Evolutionary conservation across 2,329 filamentous ascomycete genomes (phyloP).

Genomic region (Herpotrichia juniperi): DNA sequence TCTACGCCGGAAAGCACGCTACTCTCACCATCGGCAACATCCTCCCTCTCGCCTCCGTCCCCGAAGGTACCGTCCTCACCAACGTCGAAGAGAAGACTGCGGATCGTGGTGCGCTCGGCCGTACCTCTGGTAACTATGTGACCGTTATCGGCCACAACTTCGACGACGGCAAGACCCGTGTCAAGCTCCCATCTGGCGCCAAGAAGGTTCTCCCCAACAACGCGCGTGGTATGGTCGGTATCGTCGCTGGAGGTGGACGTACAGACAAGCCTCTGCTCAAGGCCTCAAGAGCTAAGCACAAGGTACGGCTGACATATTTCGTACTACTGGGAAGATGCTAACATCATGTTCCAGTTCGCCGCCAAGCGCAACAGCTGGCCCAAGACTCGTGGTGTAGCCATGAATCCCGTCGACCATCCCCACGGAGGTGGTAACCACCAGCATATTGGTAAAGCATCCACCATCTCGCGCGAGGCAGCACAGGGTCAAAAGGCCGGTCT

Average conservation of each 20-base stretch:
- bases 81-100: conserved; percentile 99
- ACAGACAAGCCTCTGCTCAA: conserved; percentile 99
- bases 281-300: conserved; percentile 99
- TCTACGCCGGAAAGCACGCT: conserved; percentile 99
- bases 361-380: conserved; percentile 99
- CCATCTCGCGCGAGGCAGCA: conserved; percentile 96
- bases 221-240: conserved; percentile 98
- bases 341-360: conserved; percentile 67
- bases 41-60: conserved; percentile 90
- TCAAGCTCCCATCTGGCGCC: conserved; percentile 98
- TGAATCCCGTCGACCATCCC: conserved; percentile 99
- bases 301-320: conserved; percentile 50
- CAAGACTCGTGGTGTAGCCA: conserved; percentile 99
- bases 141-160: conserved; percentile 62
- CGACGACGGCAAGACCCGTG: conserved; percentile 94
- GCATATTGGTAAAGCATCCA: conserved; percentile 99
- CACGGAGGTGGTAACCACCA: conserved; percentile 93
- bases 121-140: conserved; percentile 99
- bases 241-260: conserved; percentile 98
- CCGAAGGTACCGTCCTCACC: conserved; percentile 98
- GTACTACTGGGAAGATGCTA: not conserved
- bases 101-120: conserved; percentile 93
- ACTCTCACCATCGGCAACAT: conserved; percentile 96
- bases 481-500: conserved; percentile 99
- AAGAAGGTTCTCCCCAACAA: conserved; percentile 98